Evolutionary conservation across 2,329 filamentous ascomycete genomes (phyloP), one percentile per base, ranked within the genome.

Genomic region (Fusarium subtropicale): DNA sequence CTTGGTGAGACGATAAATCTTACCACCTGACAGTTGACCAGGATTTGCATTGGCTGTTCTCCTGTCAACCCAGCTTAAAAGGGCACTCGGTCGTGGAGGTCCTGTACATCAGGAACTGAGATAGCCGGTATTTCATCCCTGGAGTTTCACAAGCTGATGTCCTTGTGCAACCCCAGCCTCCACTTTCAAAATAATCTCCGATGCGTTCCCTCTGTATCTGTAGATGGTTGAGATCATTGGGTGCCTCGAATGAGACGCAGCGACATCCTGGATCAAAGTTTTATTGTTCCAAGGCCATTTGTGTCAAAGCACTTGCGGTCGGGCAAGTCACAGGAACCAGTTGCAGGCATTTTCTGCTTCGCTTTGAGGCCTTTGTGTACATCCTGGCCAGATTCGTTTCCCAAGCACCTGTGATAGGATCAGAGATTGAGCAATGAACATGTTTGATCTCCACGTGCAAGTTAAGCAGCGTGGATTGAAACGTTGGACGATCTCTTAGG

Each of bases 141-240:
- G 44, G 33, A 26, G 66, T 64, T 69, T 55, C 57, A 70, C 67
- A 55, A 64, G 53, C 54, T 56, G 50, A 64, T 30, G 42, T 26
- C 31, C 55, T 59, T 60, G 62, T 69, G 30, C 47, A 26, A 70
- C 62, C 54, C 62, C 63, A 56, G 51, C 58, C 54, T 65, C 62
- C 62, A 55, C 61, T 47, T 50, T 64, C 44, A 22, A 34, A 60
- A 64, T 70, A 70, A 71, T 70, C 67, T 64, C 67, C 67, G 67
- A 70, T 39, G 61, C 44, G 24, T 60, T 46, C 36, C 53, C 60
- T 50, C 36, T 20, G 36, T 39, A 56, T 30, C n/a, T 33, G 52
- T 64, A 34, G 46, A 39, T 42, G 28, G 28, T 41, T 30, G 42
- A 36, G 22, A 46, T 33, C 24, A 64, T 56, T 39, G 36, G 52